Evolutionary conservation across 495 filamentous ascomycete genomes (phyloP).

Genomic region (Penicillium roqueforti): DNA sequence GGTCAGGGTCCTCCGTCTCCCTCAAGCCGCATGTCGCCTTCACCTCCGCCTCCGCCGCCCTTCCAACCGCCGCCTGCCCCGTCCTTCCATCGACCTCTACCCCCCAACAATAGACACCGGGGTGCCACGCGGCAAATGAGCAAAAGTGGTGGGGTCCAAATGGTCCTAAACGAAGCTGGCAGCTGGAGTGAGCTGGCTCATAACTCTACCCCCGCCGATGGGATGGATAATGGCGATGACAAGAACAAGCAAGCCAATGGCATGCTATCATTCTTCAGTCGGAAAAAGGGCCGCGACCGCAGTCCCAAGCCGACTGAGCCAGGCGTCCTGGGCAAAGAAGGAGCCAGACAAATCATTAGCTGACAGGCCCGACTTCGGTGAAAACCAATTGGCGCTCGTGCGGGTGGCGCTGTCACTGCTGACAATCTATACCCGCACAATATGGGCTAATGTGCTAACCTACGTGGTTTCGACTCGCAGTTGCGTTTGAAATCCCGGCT

Average conservation of each 20-base stretch:
- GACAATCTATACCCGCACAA: background rate
- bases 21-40: constrained; percentile 19
- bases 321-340: constrained; percentile 92
- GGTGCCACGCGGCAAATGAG: constrained; percentile 56
- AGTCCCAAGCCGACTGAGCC: constrained; percentile 93
- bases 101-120: constrained; percentile 25
- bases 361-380: constrained; percentile 10
- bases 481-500: background rate
- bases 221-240: constrained; percentile 40
- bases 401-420: background rate
- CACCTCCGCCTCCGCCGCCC: constrained; percentile 34
- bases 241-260: constrained; percentile 56
- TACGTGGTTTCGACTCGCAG: background rate
- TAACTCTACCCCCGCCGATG: constrained; percentile 67
- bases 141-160: constrained; percentile 81
- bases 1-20: constrained; percentile 25
- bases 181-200: constrained; percentile 87
- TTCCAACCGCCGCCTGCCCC: constrained; percentile 37
- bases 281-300: constrained; percentile 84
- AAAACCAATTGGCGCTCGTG: background rate
- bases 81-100: constrained; percentile 38
- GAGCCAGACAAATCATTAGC: constrained; percentile 62
- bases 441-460: background rate
- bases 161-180: constrained; percentile 82
- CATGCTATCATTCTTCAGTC: constrained; percentile 82